Conservation (phyloP, 805 yeast genomes). For the Zygosaccharomyces bailii region DNA sequence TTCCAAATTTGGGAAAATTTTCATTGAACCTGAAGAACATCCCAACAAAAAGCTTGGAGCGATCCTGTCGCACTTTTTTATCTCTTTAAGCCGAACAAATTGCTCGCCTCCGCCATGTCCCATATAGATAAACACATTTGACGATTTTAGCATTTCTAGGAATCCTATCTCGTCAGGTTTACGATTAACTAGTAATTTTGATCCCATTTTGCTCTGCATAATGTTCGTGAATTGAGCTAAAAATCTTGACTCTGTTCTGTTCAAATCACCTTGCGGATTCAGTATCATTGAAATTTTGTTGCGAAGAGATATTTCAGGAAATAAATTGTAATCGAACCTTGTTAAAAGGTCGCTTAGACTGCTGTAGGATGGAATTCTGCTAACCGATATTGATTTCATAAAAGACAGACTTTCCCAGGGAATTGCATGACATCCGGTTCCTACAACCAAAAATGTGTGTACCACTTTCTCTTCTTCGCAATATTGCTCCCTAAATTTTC, state of each 20-base stretch:
- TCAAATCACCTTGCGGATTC: constrained; percentile 80
- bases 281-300: constrained; percentile 57
- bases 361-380: constrained; percentile 70
- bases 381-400: constrained; percentile 52
- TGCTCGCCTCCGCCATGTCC: constrained; percentile 99
- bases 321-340: constrained; percentile 12
- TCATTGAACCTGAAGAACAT: constrained; percentile 79
- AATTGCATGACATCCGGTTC: constrained; percentile 58
- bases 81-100: constrained; percentile 54
- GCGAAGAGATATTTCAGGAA: constrained; percentile 24
- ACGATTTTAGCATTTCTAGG: constrained; percentile 38
- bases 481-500: constrained; percentile 26
- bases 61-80: constrained; percentile 43
- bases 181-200: constrained; percentile 53
- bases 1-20: constrained; percentile 55
- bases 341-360: constrained; percentile 41
- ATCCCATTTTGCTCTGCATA: constrained; percentile 34
- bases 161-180: constrained; percentile 59
- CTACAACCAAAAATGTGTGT: constrained; percentile 70
- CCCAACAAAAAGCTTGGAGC: constrained; percentile 76
- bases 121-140: constrained; percentile 63
- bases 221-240: constrained; percentile 39
- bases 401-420: constrained; percentile 89
- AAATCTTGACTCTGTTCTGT: constrained; percentile 60
- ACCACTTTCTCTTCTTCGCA: constrained; percentile 19